phyloP scores from a whole-genome alignment of 2,329 filamentous ascomycete species.

The Sclerotinia trifoliorum region DNA sequence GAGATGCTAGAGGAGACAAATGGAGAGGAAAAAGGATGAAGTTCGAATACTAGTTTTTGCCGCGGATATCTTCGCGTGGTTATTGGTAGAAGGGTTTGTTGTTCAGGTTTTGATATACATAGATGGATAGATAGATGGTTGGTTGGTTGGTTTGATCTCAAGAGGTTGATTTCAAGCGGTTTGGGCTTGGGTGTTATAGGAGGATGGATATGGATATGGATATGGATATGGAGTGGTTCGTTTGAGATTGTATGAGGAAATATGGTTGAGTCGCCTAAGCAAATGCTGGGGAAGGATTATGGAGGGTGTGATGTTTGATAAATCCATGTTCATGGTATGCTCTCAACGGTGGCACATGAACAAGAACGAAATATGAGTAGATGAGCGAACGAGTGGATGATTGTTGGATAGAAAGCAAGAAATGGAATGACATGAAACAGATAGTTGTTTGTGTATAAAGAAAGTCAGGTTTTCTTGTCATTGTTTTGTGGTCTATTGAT shows the following conservation, averaged over 20 bases:
- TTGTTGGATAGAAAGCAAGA: not conserved
- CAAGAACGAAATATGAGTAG: not conserved
- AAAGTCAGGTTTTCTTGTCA: constrained; percentile 1
- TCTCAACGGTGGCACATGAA: not conserved
- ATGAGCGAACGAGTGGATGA: not conserved
- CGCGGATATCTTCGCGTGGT: not conserved
- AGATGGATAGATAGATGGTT: no score
- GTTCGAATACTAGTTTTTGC: no score
- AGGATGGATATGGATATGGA: not conserved
- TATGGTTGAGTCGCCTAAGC: not conserved
- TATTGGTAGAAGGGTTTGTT: not conserved
- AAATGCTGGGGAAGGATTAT: not conserved
- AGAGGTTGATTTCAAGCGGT: no score
- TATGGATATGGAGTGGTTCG: no score
- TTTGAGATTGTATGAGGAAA: not conserved
- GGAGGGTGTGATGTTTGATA: not conserved
- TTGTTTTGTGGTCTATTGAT: not conserved
- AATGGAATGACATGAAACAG: not conserved
- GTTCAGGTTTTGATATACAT: not conserved
- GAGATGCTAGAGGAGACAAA: not conserved
- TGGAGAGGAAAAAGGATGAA: not conserved
- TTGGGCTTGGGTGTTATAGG: not conserved
- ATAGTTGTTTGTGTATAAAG: not conserved
- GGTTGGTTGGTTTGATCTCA: no score
- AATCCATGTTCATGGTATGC: no score